phyloP scores from a whole-genome alignment of 139 green algal species.

The Chlorella sorokiniana region DNA sequence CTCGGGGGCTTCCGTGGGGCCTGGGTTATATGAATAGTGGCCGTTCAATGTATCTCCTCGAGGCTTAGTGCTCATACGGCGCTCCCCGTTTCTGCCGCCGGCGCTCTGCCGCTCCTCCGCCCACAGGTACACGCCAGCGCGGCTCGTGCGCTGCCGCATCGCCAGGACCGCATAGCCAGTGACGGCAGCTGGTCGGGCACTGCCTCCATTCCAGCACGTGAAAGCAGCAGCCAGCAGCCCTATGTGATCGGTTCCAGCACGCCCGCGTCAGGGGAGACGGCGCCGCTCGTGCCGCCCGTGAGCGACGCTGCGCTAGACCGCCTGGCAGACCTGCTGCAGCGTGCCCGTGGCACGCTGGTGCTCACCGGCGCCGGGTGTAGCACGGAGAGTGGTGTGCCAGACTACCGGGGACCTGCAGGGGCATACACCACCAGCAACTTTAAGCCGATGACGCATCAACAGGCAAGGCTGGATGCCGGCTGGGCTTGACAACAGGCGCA shows the following conservation, averaged over 20 bases:
- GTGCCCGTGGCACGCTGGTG: slow-evolving; percentile 33
- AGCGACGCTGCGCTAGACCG: slow-evolving; percentile 45
- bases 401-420: slow-evolving; percentile 87
- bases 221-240: not conserved
- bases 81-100: too few relatives aligned
- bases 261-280: not conserved
- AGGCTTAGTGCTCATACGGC: too few relatives aligned
- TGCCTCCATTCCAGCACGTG: not conserved
- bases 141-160: not conserved
- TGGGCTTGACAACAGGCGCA: not conserved
- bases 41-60: too few relatives aligned
- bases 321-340: slow-evolving; percentile 54
- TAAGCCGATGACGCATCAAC: slow-evolving; percentile 90
- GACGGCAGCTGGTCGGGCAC: slow-evolving; percentile 3
- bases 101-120: not conserved
- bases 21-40: too few relatives aligned
- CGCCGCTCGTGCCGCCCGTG: slow-evolving; percentile 43
- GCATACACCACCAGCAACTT: slow-evolving; percentile 73
- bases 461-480: slow-evolving; percentile 34
- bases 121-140: not conserved
- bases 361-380: slow-evolving; percentile 58
- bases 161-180: slow-evolving; percentile 16
- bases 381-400: slow-evolving; percentile 86
- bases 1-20: too few relatives aligned
- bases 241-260: slow-evolving; percentile 16